A percentile compares a stretch with the other conserved stretches of the same genome.
Evolutionary conservation across 345 rosid species (phyloP).

Genomic region (Theobroma cacao): DNA sequence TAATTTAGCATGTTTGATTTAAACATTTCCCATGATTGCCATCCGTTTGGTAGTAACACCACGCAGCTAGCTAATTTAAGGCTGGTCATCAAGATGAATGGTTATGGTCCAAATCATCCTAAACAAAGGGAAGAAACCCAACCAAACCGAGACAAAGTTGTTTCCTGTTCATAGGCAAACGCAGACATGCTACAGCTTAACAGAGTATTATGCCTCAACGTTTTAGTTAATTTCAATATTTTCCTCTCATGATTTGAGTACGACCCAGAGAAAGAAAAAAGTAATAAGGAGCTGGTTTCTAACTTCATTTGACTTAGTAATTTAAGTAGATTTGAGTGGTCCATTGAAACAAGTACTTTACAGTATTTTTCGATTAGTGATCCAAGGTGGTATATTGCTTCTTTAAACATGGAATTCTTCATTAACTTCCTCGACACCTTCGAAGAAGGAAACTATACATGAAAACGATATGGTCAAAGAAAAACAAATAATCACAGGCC

Average conservation of each 20-base stretch:
- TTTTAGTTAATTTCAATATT: too few relatives aligned
- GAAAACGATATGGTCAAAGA: constrained; percentile 14
- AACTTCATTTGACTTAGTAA: too few relatives aligned
- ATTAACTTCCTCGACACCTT: neutral
- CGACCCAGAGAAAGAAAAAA: too few relatives aligned
- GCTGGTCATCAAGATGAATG: neutral
- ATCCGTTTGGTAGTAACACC: too few relatives aligned
- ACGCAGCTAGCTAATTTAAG: neutral
- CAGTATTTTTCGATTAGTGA: too few relatives aligned
- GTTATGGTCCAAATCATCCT: neutral
- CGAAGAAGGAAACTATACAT: neutral
- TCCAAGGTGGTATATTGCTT: too few relatives aligned
- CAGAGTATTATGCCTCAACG: neutral
- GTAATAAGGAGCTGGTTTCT: too few relatives aligned
- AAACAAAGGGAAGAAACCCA: neutral
- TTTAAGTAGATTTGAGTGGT: too few relatives aligned
- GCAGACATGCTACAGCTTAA: neutral
- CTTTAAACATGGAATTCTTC: neutral
- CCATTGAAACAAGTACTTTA: too few relatives aligned
- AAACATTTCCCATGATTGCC: too few relatives aligned
- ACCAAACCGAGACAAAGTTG: neutral
- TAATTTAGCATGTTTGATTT: too few relatives aligned
- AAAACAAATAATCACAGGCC: neutral
- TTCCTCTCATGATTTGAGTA: too few relatives aligned
- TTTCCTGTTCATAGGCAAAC: neutral